These are phyloP conservation scores for Candida xiaguanensis DNA, from an alignment of 805 yeast species.

Conservation along the genomic window DNA sequence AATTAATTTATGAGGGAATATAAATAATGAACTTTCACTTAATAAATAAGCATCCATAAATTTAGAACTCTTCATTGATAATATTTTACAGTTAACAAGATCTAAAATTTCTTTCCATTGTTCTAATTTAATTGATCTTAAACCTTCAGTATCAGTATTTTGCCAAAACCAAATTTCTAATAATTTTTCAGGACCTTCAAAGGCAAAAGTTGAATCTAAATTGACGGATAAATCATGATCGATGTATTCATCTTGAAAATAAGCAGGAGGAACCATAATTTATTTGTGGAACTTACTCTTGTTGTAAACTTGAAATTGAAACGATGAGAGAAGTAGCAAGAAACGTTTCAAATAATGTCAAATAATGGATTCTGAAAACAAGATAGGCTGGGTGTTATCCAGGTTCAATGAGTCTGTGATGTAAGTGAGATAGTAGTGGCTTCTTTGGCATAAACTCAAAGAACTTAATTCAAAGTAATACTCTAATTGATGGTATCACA, in stretches of 20 bases:
- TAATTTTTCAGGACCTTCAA: constrained; percentile 96
- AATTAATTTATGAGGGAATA: constrained; percentile 78
- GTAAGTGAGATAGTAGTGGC: constrained; percentile 31
- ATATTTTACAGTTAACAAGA: constrained; percentile 80
- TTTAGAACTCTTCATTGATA: constrained; percentile 68
- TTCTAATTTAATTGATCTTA: constrained; percentile 60
- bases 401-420: constrained; percentile 35
- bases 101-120: constrained; percentile 75
- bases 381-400: constrained; percentile 33
- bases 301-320: constrained; percentile 19
- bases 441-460: constrained; percentile 42
- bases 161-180: constrained; percentile 86
- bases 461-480: neutral
- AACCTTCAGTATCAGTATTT: constrained; percentile 41
- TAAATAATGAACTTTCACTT: constrained; percentile 87
- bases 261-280: constrained; percentile 46
- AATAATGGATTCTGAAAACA: constrained; percentile 7
- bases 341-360: constrained; percentile 36
- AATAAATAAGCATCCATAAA: constrained; percentile 78
- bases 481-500: neutral
- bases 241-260: constrained; percentile 47
- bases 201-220: constrained; percentile 86
- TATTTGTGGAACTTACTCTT: constrained; percentile 43
- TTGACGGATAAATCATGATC: constrained; percentile 77
- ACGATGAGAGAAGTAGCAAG: constrained; percentile 49